Evolutionary conservation across 331 rosid genomes (phyloP).

Genomic region (Quercus tomentella): DNA sequence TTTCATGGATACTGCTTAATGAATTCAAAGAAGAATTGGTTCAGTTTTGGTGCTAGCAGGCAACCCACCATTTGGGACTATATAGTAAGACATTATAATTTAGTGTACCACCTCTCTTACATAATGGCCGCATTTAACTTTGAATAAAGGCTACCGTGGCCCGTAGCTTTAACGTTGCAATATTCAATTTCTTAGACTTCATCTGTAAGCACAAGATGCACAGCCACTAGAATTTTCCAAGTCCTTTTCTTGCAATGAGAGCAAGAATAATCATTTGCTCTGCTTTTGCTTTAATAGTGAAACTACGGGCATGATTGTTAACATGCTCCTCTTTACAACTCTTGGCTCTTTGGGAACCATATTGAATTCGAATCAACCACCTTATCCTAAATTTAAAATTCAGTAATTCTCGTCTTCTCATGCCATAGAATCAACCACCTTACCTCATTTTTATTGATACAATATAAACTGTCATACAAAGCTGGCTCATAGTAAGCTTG

Average conservation of each 20-base stretch:
- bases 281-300: too few relatives aligned
- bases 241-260: constrained; percentile 25
- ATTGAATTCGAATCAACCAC: too few relatives aligned
- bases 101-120: neutral
- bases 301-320: too few relatives aligned
- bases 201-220: neutral
- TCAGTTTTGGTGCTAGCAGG: neutral
- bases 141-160: neutral
- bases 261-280: too few relatives aligned
- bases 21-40: neutral
- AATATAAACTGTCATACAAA: neutral
- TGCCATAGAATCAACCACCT: neutral
- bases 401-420: too few relatives aligned
- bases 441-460: neutral
- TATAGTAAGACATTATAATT: neutral
- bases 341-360: too few relatives aligned
- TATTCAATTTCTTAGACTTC: neutral
- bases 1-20: constrained; percentile 30
- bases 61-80: neutral
- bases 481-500: neutral
- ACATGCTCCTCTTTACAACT: too few relatives aligned
- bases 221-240: neutral
- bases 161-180: neutral
- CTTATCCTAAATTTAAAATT: too few relatives aligned
- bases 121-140: too few relatives aligned